Conservation (phyloP, 116 monocot genomes). For the Zostera marina region DNA sequence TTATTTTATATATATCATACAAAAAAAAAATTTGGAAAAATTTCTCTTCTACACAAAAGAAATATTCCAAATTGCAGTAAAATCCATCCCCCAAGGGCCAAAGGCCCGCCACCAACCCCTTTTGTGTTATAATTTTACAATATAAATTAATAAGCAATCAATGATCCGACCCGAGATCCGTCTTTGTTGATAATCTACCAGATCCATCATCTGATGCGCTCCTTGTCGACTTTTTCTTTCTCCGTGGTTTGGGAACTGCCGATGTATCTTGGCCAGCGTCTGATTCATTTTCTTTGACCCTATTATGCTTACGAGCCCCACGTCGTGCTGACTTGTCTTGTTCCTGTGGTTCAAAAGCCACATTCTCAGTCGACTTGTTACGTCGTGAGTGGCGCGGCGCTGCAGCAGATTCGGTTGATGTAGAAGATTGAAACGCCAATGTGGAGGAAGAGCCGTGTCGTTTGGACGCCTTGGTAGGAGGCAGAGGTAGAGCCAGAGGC, state of each 20-base stretch:
- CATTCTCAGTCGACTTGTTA: constrained; percentile 13
- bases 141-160: background rate
- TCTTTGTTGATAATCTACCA: constrained; percentile 9
- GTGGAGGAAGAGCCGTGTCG: background rate
- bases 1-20: too few relatives aligned
- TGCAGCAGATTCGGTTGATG: background rate
- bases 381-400: constrained; percentile 15
- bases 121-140: background rate
- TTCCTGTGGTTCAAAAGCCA: constrained; percentile 2
- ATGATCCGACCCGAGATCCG: background rate
- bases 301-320: constrained; percentile 2
- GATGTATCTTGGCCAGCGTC: constrained; percentile 2
- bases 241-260: constrained; percentile 21
- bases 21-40: too few relatives aligned
- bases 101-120: background rate
- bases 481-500: background rate
- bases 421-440: background rate
- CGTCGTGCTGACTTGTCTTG: background rate
- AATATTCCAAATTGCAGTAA: too few relatives aligned
- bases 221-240: constrained; percentile 16
- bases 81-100: too few relatives aligned
- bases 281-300: background rate
- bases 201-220: constrained; percentile 6
- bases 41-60: too few relatives aligned
- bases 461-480: constrained; percentile 4